These are phyloP conservation scores for Apiotrichum porosum DNA, from an alignment of 1,284 basidiomycete species.

Conservation along the genomic window DNA sequence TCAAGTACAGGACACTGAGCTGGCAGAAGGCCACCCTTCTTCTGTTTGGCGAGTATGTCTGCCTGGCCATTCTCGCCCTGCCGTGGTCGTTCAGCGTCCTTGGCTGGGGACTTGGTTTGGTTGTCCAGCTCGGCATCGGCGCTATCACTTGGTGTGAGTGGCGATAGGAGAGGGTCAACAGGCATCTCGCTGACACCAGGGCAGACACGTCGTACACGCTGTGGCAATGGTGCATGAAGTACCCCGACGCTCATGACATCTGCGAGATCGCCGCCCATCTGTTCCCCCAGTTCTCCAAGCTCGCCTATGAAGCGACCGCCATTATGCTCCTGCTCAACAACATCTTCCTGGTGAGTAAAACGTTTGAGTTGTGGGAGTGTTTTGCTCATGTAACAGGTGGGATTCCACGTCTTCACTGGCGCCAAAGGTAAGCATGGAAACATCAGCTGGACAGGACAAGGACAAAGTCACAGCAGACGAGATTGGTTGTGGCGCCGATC, in stretches of 20 bases:
- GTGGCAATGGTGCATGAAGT: constrained; percentile 56
- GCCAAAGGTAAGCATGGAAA: constrained; percentile 29
- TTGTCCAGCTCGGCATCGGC: constrained; percentile 57
- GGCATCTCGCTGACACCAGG: too few species aligned
- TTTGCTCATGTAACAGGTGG: too few species aligned
- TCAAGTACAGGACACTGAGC: constrained; percentile 32
- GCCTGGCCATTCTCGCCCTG: constrained; percentile 45
- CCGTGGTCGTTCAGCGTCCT: constrained; percentile 40
- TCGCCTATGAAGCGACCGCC: constrained; percentile 37
- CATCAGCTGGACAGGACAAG: not conserved
- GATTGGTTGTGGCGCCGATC: constrained; percentile 2
- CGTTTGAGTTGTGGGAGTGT: too few species aligned
- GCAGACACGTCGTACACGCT: constrained; percentile 42
- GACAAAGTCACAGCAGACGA: too few species aligned
- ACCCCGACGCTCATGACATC: constrained; percentile 60
- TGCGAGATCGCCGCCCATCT: constrained; percentile 61
- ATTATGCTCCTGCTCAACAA: constrained; percentile 41
- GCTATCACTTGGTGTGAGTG: constrained; percentile 45
- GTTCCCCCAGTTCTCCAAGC: constrained; percentile 31
- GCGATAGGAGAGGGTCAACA: too few species aligned
- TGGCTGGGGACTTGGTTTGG: constrained; percentile 49
- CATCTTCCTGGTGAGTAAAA: too few species aligned
- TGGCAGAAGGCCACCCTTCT: constrained; percentile 46
- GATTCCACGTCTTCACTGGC: constrained; percentile 48
- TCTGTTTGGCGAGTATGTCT: constrained; percentile 46